Conservation (phyloP, 78 protist genomes). For the Tieghemostelium lacteum region DNA sequence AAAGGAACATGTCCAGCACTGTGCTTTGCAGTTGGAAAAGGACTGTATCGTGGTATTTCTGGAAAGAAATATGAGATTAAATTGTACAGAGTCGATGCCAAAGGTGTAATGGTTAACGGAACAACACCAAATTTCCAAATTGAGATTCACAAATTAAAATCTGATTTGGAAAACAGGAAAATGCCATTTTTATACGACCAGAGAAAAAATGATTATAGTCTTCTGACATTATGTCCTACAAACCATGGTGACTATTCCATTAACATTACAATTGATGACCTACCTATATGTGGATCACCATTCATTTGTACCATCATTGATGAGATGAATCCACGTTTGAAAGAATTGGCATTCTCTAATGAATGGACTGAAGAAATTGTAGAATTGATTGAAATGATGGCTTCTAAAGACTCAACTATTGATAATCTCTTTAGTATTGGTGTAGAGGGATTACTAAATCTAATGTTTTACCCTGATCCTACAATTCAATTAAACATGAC, state of each 20-base stretch:
- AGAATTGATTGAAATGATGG: constrained; percentile 44
- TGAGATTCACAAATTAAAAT: constrained; percentile 14
- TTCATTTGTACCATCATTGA: constrained; percentile 64
- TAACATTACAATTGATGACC: constrained; percentile 44
- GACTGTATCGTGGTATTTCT: constrained; percentile 65
- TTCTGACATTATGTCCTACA: constrained; percentile 27
- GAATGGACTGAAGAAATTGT: constrained; percentile 70
- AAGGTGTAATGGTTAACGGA: constrained; percentile 13
- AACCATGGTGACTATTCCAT: constrained; percentile 56
- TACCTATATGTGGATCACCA: constrained; percentile 65
- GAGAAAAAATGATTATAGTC: constrained; percentile 25
- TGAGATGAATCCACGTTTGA: constrained; percentile 55
- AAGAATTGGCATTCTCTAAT: constrained; percentile 74
- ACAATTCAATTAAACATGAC: constrained; percentile 53
- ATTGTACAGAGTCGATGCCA: constrained; percentile 59
- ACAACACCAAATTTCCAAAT: constrained; percentile 42
- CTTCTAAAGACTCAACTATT: constrained; percentile 38
- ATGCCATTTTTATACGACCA: constrained; percentile 66
- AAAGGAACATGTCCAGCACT: constrained; percentile 19
- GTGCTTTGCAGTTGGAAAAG: constrained; percentile 71
- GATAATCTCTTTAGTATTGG: constrained; percentile 67
- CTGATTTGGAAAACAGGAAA: constrained; percentile 26
- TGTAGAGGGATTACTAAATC: constrained; percentile 50
- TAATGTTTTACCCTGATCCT: constrained; percentile 74
- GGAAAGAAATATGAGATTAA: constrained; percentile 52